phyloP scores from a whole-genome alignment of 768 basidiomycete species.

The Phlebiopsis gigantea region DNA sequence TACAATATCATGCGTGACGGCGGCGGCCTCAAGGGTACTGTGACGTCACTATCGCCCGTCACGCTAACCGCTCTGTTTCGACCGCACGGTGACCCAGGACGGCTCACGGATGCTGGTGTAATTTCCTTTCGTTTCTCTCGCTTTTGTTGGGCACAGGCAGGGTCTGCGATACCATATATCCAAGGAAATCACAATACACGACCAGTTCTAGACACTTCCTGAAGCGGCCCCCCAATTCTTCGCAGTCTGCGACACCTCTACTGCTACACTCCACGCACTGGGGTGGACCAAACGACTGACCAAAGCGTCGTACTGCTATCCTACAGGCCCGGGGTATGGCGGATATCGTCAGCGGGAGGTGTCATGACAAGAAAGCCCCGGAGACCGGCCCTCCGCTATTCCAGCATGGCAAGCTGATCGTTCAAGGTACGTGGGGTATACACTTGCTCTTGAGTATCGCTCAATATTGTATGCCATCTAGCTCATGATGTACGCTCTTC shows the following conservation, averaged over 20 bases:
- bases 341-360: slow-evolving; percentile 24
- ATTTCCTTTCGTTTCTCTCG: neutral
- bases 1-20: neutral
- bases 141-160: neutral
- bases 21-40: neutral
- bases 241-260: neutral
- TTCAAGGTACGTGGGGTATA: slow-evolving; percentile 54
- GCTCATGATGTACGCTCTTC: neutral
- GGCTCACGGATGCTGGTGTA: neutral
- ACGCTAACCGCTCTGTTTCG: neutral
- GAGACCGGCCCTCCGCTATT: slow-evolving; percentile 49
- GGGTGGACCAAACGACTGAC: no score
- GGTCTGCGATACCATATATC: neutral
- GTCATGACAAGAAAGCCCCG: slow-evolving; percentile 37
- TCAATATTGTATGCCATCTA: slow-evolving; percentile 36
- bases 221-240: neutral
- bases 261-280: no score
- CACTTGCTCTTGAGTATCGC: neutral
- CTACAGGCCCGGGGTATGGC: slow-evolving; percentile 14
- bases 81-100: neutral
- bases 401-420: slow-evolving; percentile 53
- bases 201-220: neutral
- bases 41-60: neutral
- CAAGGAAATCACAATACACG: neutral
- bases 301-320: no score